A percentile compares a stretch with the other conserved stretches of the same genome.
Evolutionary conservation across 2,329 filamentous ascomycete genomes (phyloP).

Genomic region (Aspergillus intermedius): DNA sequence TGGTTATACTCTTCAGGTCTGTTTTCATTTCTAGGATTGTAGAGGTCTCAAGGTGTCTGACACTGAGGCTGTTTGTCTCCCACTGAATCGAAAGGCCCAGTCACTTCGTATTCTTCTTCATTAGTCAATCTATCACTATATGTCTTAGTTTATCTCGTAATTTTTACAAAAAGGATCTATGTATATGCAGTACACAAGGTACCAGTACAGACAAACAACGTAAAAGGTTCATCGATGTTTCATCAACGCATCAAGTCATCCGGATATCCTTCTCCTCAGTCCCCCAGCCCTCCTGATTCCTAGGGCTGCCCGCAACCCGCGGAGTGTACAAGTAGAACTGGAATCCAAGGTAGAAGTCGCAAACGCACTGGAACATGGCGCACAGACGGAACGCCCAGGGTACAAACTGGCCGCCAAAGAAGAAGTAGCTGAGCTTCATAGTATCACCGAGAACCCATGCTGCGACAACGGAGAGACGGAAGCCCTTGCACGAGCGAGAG

Average conservation of each 20-base stretch:
- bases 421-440: slow-evolving; percentile 48
- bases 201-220: not conserved
- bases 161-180: not conserved
- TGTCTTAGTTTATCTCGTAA: not conserved
- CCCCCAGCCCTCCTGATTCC: slow-evolving; percentile 21
- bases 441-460: slow-evolving; percentile 45
- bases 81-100: too few species aligned
- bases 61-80: too few species aligned
- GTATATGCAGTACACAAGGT: not conserved
- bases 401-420: slow-evolving; percentile 37
- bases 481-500: slow-evolving; percentile 44
- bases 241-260: slow-evolving; percentile 22
- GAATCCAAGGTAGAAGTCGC: slow-evolving; percentile 42
- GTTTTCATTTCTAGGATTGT: too few species aligned
- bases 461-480: slow-evolving; percentile 42
- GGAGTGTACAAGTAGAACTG: slow-evolving; percentile 44
- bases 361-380: slow-evolving; percentile 44
- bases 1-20: too few species aligned
- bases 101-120: not conserved
- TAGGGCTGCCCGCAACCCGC: slow-evolving; percentile 19
- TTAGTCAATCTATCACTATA: not conserved
- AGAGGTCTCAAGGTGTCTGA: too few species aligned
- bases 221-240: not conserved
- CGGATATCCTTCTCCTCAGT: slow-evolving; percentile 34
- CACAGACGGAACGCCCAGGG: slow-evolving; percentile 45